Conservation (phyloP, 495 filamentous ascomycete species). For the Tuber microsphaerosporum region DNA sequence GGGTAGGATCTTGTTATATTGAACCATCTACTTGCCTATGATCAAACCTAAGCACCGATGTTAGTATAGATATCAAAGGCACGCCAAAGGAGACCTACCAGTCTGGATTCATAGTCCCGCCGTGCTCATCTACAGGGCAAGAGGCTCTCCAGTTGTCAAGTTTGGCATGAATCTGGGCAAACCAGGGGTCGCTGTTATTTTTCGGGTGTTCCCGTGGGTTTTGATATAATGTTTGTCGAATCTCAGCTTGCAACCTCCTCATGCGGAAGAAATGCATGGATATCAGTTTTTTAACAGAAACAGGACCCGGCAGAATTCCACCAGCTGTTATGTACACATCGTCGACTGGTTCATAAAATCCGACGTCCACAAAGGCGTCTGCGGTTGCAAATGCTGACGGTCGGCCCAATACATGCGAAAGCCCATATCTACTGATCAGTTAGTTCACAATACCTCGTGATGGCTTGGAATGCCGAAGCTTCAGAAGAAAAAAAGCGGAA, state of each 20-base stretch:
- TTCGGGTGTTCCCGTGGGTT: constrained; percentile 64
- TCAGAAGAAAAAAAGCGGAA: not conserved
- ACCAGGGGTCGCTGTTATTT: constrained; percentile 78
- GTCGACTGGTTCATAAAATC: constrained; percentile 68
- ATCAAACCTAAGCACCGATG: constrained; percentile 49
- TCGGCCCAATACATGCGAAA: constrained; percentile 77
- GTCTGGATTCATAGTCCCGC: constrained; percentile 57
- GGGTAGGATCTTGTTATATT: constrained; percentile 3
- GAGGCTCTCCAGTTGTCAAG: constrained; percentile 64
- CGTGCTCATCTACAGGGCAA: constrained; percentile 56
- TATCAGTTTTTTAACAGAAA: constrained; percentile 70
- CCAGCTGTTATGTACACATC: constrained; percentile 72
- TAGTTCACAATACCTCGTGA: not conserved
- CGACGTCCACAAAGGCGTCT: constrained; percentile 71
- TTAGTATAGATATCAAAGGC: constrained; percentile 47
- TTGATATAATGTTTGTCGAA: constrained; percentile 72
- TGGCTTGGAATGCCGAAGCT: not conserved
- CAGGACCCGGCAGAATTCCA: constrained; percentile 63
- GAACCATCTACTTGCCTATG: constrained; percentile 30
- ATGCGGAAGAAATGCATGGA: constrained; percentile 90
- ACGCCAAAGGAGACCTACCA: constrained; percentile 50
- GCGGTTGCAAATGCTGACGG: constrained; percentile 72
- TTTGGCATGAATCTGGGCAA: constrained; percentile 66
- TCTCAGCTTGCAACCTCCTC: constrained; percentile 79
- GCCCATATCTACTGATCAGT: constrained; percentile 46